Base-by-base conservation (phyloP, 441 rosid genomes). In the Aquilaria agallochum region DNA sequence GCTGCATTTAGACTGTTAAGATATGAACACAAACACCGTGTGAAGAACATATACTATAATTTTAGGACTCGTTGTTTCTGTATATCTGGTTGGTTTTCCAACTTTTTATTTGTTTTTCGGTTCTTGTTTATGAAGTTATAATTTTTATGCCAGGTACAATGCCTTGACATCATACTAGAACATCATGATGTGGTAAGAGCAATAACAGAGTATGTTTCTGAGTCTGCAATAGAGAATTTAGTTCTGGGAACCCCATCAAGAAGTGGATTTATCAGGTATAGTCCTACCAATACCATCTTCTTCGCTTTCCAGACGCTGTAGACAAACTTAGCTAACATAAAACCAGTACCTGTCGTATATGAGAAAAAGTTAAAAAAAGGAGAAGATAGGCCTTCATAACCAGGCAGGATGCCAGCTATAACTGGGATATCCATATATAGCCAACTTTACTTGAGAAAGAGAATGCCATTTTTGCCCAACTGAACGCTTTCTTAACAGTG, bases 171-270 rank as follows among this genome's bases (percentile, higher is more conserved):
- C n/a, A 55, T 78, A 11, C 80, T 95, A 11, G 95, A 89, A 58
- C 91, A 83, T 64, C 57, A 67, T n/a, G 96, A 84, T 69, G 71
- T 89, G 5, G 86, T 70, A 50, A 92, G 80, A 78, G 85, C 91
- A 57, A 50, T 95, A 47, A 58, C 89, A 7, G 96, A 92, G 65
- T 95, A 88, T 53, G 80, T 81, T 73, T 74, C 95, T 49, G 69
- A 74, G 54, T 76, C 89, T 30, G 90, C 92, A 12, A 83, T 89
- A 49, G 96, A 88, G 75, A 83, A 68, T 74, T 71, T 92, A 81
- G 96, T 92, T 62, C 77, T 95, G 27, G 98, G 97, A 60, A 79
- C 96, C 31, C 80, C 97, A 0, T 69, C 95, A 0, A 78, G 85
- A 30, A 83, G 80, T 67, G 88, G 95, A 65, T 83, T 95, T 73